phyloP scores from a whole-genome alignment of 2,329 filamentous ascomycete genomes.

The Apiospora hydei region DNA sequence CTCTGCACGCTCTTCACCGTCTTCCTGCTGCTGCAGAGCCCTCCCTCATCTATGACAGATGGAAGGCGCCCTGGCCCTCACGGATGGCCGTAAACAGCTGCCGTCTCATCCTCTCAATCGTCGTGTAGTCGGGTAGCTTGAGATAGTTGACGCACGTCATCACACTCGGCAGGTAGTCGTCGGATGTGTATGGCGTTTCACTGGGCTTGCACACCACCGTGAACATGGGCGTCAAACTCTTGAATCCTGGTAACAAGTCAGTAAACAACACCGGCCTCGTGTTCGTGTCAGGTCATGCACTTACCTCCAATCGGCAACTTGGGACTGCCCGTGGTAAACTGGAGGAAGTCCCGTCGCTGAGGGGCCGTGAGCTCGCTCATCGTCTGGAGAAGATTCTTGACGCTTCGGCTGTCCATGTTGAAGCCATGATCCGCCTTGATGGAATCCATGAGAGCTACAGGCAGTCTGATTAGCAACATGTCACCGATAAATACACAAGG shows the following conservation, averaged over 20 bases:
- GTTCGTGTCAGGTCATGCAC: slow-evolving; percentile 41
- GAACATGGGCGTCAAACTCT: slow-evolving; percentile 96
- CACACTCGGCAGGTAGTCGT: slow-evolving; percentile 98
- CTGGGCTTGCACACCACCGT: slow-evolving; percentile 99
- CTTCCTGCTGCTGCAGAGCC: background rate
- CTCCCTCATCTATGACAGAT: slow-evolving; percentile 74
- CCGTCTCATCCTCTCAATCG: slow-evolving; percentile 75
- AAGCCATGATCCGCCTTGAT: slow-evolving; percentile 99
- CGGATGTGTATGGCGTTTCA: slow-evolving; percentile 89
- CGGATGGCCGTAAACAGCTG: slow-evolving; percentile 86
- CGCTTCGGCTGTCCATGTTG: slow-evolving; percentile 97
- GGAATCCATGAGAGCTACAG: slow-evolving; percentile 87
- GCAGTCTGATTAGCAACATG: background rate
- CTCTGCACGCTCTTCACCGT: background rate
- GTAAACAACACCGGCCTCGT: slow-evolving; percentile 28
- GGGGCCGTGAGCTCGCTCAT: slow-evolving; percentile 85
- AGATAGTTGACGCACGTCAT: slow-evolving; percentile 99
- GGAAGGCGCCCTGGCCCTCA: slow-evolving; percentile 97
- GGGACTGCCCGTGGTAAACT: slow-evolving; percentile 97
- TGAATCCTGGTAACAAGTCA: slow-evolving; percentile 75
- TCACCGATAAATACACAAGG: background rate
- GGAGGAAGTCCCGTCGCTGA: slow-evolving; percentile 90
- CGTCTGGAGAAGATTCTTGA: slow-evolving; percentile 88
- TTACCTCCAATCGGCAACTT: slow-evolving; percentile 97
- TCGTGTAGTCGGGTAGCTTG: slow-evolving; percentile 94